Evolutionary conservation across 1,284 basidiomycete genomes (phyloP).

Genomic region (Sporisorium sorghi): DNA sequence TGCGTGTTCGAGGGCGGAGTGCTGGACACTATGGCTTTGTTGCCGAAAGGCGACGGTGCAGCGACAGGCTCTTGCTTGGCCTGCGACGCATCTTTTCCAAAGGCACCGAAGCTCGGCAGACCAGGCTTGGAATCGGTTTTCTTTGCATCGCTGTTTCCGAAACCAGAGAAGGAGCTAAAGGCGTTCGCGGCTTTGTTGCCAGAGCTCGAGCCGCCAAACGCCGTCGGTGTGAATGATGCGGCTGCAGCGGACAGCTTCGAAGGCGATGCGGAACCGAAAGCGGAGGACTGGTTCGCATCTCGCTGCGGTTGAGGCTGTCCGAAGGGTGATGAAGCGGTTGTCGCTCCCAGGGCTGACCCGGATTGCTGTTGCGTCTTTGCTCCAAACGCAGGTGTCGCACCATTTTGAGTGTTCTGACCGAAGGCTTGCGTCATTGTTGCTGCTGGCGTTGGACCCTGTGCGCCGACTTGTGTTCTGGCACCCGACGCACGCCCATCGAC

Average conservation of each 20-base stretch:
- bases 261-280: slow-evolving; percentile 14
- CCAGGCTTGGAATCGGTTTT: slow-evolving; percentile 1
- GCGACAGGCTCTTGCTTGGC: slow-evolving; percentile 1
- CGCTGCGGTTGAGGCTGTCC: slow-evolving; percentile 15
- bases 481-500: slow-evolving; percentile 76
- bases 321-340: slow-evolving; percentile 10
- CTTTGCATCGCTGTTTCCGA: not conserved
- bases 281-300: slow-evolving; percentile 5
- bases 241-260: slow-evolving; percentile 35
- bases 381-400: slow-evolving; percentile 9
- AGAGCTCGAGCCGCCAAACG: not conserved
- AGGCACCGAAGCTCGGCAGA: slow-evolving; percentile 14
- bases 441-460: not conserved
- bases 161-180: slow-evolving; percentile 11
- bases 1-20: slow-evolving; percentile 4
- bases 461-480: slow-evolving; percentile 14
- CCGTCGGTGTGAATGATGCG: slow-evolving; percentile 21
- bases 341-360: not conserved
- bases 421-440: slow-evolving; percentile 1
- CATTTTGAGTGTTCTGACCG: not conserved
- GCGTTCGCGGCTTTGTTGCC: not conserved
- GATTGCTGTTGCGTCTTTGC: slow-evolving; percentile 3
- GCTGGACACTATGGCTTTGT: slow-evolving; percentile 1
- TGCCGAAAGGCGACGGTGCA: slow-evolving; percentile 7
- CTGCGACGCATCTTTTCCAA: slow-evolving; percentile 4